Evolutionary conservation across 148 eudicot species (phyloP), one percentile per base, ranked within the genome.

Genomic region (Dianthus caryophyllus): DNA sequence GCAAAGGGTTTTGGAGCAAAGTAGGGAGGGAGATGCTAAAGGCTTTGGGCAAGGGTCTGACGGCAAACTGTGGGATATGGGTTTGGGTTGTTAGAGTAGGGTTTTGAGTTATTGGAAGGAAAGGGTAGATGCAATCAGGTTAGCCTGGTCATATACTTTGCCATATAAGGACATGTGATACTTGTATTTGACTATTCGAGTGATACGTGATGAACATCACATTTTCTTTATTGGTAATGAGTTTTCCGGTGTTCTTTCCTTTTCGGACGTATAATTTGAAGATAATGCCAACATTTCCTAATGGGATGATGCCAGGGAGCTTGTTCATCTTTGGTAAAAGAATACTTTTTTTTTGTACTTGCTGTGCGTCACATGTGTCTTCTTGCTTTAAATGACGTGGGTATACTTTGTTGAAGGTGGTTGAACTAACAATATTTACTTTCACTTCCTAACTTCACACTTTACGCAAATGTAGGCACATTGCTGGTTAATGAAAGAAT

Each of bases 401-500:
- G 38, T 33, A 2, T 33, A 48, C 33, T 43, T 20, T 38, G 7
- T 38, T 69, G 31, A 6, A 10, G 29, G 24, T 0, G 20, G 14
- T 30, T 17, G 64, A 20, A 38, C 69, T 33, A 21, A 57, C 30
- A 33, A 24, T 5, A 2, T 14, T 27, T 57, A 1, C 59, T 59
- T 25, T 38, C 21, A 47, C 49, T 49, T 12, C 29, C 18, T 16
- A 30, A 58, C 12, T 22, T 21, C 22, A 22, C 38, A 30, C 17
- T 31, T 58, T 17, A 31, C 43, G 47, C 9, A 62, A n/a, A 64
- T 80, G 70, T 81, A 94, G 99, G 97, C 46, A 94, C 97, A 10
- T 78, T 94, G 79, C 74, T 94, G 71, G 87, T 94, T 60, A 94
- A 94, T 81, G 99, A 94, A 71, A 86, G 99, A 79, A 94, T 94